A percentile compares a stretch with the other conserved stretches of the same genome.
phyloP scores from a whole-genome alignment of 768 basidiomycete genomes.

The Russula olivacea region DNA sequence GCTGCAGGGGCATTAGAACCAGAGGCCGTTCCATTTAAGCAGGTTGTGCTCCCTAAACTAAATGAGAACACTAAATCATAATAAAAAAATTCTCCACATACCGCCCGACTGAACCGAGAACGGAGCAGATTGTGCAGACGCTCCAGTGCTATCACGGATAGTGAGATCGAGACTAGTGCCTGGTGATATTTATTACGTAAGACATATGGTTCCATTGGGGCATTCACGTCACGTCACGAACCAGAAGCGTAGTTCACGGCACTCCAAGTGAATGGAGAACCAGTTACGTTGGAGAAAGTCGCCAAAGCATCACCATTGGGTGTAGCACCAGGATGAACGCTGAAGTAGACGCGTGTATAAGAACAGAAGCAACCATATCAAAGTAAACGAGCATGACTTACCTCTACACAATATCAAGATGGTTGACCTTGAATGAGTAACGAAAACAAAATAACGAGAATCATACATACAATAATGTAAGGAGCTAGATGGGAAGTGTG shows the following conservation, averaged over 20 bases:
- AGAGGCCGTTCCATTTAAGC: conserved; percentile 29
- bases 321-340: conserved; percentile 48
- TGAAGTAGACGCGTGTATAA: conserved; percentile 26
- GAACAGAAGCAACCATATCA: not conserved
- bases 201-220: not conserved
- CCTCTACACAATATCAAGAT: conserved; percentile 32
- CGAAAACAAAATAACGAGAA: not conserved
- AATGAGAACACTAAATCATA: not conserved
- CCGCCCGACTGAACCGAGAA: conserved; percentile 43
- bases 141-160: conserved; percentile 57
- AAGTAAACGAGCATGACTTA: conserved; percentile 27
- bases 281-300: conserved; percentile 36
- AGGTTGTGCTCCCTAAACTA: conserved; percentile 33
- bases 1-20: conserved; percentile 15
- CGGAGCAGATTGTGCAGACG: conserved; percentile 42
- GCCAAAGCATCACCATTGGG: conserved; percentile 42
- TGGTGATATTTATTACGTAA: conserved; percentile 24
- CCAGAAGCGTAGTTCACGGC: conserved; percentile 43
- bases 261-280: conserved; percentile 47
- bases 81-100: conserved; percentile 1
- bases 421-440: not conserved
- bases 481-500: conserved; percentile 41
- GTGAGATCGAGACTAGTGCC: conserved; percentile 52
- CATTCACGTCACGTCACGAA: conserved; percentile 27
- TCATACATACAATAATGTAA: conserved; percentile 53